phyloP scores from a whole-genome alignment of 192 early-diverging fungal genomes.

The Chytriomyces confervae region DNA sequence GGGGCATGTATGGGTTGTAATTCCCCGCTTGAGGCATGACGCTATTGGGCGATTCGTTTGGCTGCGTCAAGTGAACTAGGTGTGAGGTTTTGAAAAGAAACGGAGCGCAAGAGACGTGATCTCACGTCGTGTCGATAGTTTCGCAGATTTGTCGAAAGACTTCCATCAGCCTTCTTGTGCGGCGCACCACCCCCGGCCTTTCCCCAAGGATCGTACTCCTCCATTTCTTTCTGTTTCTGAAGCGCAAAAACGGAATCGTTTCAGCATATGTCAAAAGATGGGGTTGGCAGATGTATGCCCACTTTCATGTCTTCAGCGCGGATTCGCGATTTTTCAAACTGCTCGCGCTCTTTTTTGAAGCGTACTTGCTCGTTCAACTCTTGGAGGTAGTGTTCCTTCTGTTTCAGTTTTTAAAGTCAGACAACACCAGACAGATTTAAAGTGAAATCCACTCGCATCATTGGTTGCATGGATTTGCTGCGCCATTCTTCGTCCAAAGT shows the following conservation, averaged over 20 bases:
- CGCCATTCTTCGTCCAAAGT: slow-evolving; percentile 22
- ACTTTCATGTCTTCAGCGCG: slow-evolving; percentile 34
- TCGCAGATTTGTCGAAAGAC: slow-evolving; percentile 29
- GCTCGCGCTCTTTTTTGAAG: slow-evolving; percentile 32
- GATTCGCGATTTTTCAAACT: slow-evolving; percentile 28
- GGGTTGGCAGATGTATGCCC: too few species aligned
- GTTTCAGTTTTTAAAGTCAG: background rate
- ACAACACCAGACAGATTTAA: background rate
- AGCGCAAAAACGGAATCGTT: background rate
- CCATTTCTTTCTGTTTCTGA: slow-evolving; percentile 45
- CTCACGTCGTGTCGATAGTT: slow-evolving; percentile 11
- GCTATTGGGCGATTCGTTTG: background rate
- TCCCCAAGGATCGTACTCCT: slow-evolving; percentile 43
- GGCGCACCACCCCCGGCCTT: slow-evolving; percentile 36
- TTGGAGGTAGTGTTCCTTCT: slow-evolving; percentile 40
- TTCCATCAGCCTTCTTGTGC: slow-evolving; percentile 9
- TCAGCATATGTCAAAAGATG: background rate
- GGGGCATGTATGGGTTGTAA: background rate
- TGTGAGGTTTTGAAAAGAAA: background rate
- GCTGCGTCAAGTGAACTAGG: too few species aligned
- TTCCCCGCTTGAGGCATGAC: background rate
- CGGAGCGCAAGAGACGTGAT: background rate
- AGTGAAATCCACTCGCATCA: slow-evolving; percentile 21
- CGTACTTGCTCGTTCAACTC: slow-evolving; percentile 40
- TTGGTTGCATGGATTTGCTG: slow-evolving; percentile 13